Evolutionary conservation across 169 alveolate genomes (phyloP), one percentile per base, ranked within the genome.

Genomic region (Cryptosporidium sp.): DNA sequence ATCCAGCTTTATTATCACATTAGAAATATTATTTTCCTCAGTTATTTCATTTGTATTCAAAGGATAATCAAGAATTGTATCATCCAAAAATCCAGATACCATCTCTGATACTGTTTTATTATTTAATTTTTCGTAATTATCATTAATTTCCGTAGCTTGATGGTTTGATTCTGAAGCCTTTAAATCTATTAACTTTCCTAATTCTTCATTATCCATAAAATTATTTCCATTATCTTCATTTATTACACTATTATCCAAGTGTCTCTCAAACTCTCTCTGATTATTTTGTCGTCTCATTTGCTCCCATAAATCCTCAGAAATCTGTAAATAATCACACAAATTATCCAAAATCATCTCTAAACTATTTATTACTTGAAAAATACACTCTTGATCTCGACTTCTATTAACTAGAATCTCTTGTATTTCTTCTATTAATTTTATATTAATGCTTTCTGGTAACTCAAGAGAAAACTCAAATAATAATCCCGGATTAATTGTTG

Each of bases 221-320:
- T 58, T 16, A 69, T 69, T 21, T 23, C 10, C 35, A 45, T 43
- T n/a, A 35, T 70, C 67, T 23, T 23, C 67, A 23, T 8, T 9
- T n/a, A 74, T 26, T 2, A 31, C 9, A 29, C 52, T 80, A 39
- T 65, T 80, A 26, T 62, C 89, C n/a, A 61, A 80, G 29, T 80
- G 74, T n/a, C 41, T 80, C 33, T 80, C 89, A 14, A 80, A 59
- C 16, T 80, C 89, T n/a, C 29, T 80, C 41, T 80, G 89, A 65
- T 80, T 62, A 33, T 80, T 80, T 62, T 59, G 45, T 18, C 89
- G 61, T 65, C 89, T 80, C 89, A 80, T 80, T 43, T 65, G 80
- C 51, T 80, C 89, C 89, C 89, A 80, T 35, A 80, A 31, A 41
- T 80, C 89, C 41, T 80, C 89, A 37, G 89, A 80, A 45, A 80